phyloP scores from a whole-genome alignment of 768 basidiomycete genomes.

The Tulasnella sp. region DNA sequence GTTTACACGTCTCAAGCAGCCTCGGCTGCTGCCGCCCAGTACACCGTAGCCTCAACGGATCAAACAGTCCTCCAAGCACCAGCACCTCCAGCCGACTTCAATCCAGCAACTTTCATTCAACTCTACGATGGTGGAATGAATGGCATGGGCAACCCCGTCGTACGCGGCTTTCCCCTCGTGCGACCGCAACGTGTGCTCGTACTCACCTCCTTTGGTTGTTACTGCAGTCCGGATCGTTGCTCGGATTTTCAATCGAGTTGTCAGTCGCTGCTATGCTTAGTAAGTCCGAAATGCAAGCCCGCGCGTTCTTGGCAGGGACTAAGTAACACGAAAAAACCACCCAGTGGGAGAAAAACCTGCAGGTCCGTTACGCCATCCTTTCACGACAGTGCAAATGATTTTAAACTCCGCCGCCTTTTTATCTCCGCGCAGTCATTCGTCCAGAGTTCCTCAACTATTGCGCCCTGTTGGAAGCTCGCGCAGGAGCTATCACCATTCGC shows the following conservation, averaged over 20 bases:
- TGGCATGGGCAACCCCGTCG: constrained; percentile 9
- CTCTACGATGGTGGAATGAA: constrained; percentile 17
- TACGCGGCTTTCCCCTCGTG: background rate
- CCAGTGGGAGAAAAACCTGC: constrained; percentile 1
- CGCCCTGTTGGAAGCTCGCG: constrained; percentile 38
- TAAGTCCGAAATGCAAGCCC: constrained; percentile 27
- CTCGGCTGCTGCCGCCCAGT: background rate
- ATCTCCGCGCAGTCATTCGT: constrained; percentile 27
- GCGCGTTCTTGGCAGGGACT: too few relatives aligned
- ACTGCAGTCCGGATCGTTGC: constrained; percentile 41
- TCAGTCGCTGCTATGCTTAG: constrained; percentile 48
- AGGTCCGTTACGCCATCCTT: background rate
- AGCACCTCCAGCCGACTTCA: constrained; percentile 1
- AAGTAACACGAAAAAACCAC: background rate
- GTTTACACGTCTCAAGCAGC: constrained; percentile 1
- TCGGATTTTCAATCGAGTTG: constrained; percentile 59
- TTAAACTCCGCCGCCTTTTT: background rate
- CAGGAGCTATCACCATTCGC: constrained; percentile 36
- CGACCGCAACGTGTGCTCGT: background rate
- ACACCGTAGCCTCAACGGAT: constrained; percentile 5
- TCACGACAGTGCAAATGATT: background rate
- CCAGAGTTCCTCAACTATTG: constrained; percentile 43
- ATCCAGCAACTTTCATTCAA: background rate
- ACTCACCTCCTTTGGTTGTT: constrained; percentile 27
- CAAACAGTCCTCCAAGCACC: background rate